phyloP scores from a whole-genome alignment of 768 basidiomycete genomes.

The Xerocomellus amylosporus region DNA sequence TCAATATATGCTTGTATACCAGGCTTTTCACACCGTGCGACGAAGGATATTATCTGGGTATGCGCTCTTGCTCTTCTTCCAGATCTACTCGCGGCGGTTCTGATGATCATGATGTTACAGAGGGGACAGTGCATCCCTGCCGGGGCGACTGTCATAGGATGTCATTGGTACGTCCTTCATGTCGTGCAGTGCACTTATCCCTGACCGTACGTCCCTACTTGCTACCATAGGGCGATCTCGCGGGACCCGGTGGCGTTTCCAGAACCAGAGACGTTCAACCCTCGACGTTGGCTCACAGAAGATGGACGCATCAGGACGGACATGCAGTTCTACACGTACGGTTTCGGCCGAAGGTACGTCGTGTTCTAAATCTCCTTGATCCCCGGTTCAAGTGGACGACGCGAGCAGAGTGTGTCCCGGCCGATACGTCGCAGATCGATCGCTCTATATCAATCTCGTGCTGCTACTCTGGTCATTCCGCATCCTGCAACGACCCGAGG shows the following conservation, averaged over 20 bases:
- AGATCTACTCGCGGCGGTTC: too few species aligned
- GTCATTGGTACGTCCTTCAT: constrained; percentile 9
- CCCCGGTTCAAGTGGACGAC: too few species aligned
- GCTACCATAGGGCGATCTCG: constrained; percentile 9
- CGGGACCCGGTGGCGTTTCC: constrained; percentile 12
- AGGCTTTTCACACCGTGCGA: constrained; percentile 61
- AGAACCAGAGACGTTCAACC: constrained; percentile 14
- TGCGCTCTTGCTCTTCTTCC: background rate
- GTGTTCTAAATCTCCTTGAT: background rate
- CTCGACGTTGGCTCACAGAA: constrained; percentile 4
- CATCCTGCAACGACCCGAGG: constrained; percentile 43
- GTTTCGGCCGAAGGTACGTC: background rate
- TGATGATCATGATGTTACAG: background rate
- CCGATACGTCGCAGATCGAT: constrained; percentile 43
- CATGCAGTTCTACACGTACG: constrained; percentile 2
- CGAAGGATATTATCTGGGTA: constrained; percentile 60
- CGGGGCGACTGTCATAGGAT: constrained; percentile 12
- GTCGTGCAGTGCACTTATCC: background rate
- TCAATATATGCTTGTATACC: background rate
- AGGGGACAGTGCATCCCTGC: constrained; percentile 10
- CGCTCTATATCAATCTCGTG: constrained; percentile 60
- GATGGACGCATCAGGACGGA: background rate
- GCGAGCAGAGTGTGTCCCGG: constrained; percentile 54
- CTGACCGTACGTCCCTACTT: background rate
- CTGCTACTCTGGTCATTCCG: constrained; percentile 61